phyloP scores from a whole-genome alignment of 1,139 yeast genomes.

The Debaryomyces singareniensis region DNA sequence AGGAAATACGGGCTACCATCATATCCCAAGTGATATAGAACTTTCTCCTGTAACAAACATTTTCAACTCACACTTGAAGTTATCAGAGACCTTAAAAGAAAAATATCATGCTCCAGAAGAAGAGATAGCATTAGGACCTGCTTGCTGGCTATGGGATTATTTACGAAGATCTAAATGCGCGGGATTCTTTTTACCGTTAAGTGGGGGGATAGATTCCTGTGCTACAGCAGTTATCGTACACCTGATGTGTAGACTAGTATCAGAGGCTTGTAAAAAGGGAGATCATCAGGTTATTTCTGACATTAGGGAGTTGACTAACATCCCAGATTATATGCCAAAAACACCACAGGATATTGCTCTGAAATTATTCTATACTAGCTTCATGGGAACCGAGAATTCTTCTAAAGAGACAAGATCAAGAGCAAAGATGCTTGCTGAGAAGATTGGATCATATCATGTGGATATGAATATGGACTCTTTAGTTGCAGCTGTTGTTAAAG shows the following conservation, averaged over 20 bases:
- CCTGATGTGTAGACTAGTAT: conserved; percentile 87
- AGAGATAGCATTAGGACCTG: conserved; percentile 96
- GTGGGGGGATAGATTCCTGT: conserved; percentile 98
- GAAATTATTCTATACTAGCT: conserved; percentile 78
- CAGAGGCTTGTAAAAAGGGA: conserved; percentile 57
- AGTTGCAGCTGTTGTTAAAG: conserved; percentile 64
- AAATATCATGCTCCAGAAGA: conserved; percentile 81
- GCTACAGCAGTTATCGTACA: conserved; percentile 94
- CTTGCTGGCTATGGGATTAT: conserved; percentile 99
- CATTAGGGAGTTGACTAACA: conserved; percentile 56
- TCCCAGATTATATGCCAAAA: conserved; percentile 56
- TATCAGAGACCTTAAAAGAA: conserved; percentile 46
- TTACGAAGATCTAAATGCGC: conserved; percentile 82
- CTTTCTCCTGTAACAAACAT: conserved; percentile 51
- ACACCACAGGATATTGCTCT: conserved; percentile 72
- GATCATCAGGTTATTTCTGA: conserved; percentile 71
- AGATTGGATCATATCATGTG: conserved; percentile 83
- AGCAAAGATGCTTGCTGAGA: conserved; percentile 69
- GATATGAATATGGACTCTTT: conserved; percentile 87
- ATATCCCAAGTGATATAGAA: conserved; percentile 56
- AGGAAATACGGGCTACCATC: conserved; percentile 43
- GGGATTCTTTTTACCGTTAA: conserved; percentile 86
- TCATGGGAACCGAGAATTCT: conserved; percentile 94
- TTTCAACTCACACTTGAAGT: conserved; percentile 60
- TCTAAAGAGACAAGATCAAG: conserved; percentile 79